A percentile compares a stretch with the other conserved stretches of the same genome.
These are phyloP conservation scores for Auricularia auricula-judae DNA, from an alignment of 768 basidiomycete genomes.

Conservation along the genomic window DNA sequence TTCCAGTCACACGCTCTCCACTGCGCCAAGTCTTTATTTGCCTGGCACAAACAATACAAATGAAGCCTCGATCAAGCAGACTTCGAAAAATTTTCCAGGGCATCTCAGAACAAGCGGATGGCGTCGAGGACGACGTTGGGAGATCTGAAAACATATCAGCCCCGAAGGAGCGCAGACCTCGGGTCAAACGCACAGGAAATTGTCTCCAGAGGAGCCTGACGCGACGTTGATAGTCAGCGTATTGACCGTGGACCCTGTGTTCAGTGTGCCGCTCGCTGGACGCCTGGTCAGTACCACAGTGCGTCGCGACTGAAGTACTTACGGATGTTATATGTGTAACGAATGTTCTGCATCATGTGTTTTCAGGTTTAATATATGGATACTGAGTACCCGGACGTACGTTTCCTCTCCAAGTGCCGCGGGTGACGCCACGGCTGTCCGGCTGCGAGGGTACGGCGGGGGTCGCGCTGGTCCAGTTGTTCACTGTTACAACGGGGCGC, in stretches of 20 bases:
- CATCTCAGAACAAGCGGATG: background rate
- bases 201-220: conserved; percentile 34
- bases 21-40: no score
- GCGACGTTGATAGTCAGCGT: conserved; percentile 32
- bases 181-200: conserved; percentile 19
- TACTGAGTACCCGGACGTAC: conserved; percentile 1
- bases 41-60: no score
- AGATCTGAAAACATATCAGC: background rate
- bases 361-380: background rate
- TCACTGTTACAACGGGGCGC: conserved; percentile 33
- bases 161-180: no score
- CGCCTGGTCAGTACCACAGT: background rate
- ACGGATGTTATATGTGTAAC: background rate
- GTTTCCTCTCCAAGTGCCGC: conserved; percentile 38
- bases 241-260: conserved; percentile 26
- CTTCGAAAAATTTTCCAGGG: no score
- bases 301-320: background rate
- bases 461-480: conserved; percentile 30
- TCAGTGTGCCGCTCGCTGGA: conserved; percentile 21
- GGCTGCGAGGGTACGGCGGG: conserved; percentile 30
- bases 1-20: no score
- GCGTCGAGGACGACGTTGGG: background rate
- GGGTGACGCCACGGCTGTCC: conserved; percentile 38
- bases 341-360: background rate
- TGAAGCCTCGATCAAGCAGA: no score